A percentile compares a stretch with the other conserved stretches of the same genome.
Conservation (phyloP, 345 rosid species). For the Acer negundo region DNA sequence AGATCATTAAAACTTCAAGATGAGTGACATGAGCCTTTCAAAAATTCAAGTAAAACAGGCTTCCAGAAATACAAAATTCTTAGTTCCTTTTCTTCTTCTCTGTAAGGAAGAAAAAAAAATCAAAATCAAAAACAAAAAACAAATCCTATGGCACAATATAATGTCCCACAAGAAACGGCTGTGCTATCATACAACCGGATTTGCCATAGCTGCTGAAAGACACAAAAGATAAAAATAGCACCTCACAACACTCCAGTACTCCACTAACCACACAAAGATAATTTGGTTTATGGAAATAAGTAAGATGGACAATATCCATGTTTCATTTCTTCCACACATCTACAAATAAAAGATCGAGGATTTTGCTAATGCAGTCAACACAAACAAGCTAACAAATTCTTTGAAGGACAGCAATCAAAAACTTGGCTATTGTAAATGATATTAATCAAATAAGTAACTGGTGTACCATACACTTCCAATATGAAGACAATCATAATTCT, state of each 20-base stretch:
- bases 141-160: not conserved
- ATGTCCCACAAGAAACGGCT: not conserved
- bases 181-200: not conserved
- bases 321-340: not conserved
- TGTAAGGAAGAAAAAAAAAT: not conserved
- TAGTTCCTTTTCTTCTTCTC: not conserved
- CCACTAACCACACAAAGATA: not conserved
- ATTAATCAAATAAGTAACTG: conserved; percentile 3
- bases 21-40: not conserved
- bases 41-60: not conserved
- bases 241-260: not conserved
- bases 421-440: not conserved
- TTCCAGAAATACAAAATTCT: not conserved
- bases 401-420: not conserved
- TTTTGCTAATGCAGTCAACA: not conserved
- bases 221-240: not conserved
- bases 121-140: not conserved
- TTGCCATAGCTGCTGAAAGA: not conserved
- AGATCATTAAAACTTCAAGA: not conserved
- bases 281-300: not conserved
- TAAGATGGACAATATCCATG: not conserved
- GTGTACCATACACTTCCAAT: conserved; percentile 10
- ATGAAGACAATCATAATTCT: conserved; percentile 1
- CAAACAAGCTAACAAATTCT: not conserved
- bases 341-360: not conserved